A percentile compares a stretch with the other conserved stretches of the same genome.
These are phyloP conservation scores for Fusarium lyarnte DNA, from an alignment of 2,329 filamentous ascomycete species.

Conservation along the genomic window DNA sequence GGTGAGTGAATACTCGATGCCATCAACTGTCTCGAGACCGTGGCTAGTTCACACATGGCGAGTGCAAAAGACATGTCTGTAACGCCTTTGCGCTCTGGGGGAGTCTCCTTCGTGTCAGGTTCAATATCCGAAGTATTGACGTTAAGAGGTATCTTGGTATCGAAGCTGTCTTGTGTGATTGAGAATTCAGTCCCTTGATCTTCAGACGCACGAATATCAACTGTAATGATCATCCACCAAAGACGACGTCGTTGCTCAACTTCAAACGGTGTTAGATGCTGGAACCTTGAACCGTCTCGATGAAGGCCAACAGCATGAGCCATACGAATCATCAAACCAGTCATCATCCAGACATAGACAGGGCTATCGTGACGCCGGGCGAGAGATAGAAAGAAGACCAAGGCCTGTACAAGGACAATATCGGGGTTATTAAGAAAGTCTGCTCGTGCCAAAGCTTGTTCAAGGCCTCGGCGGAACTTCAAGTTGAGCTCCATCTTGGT, in stretches of 20 bases:
- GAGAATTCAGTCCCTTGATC: slow-evolving; percentile 65
- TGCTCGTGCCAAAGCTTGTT: slow-evolving; percentile 69
- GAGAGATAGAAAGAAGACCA: slow-evolving; percentile 66
- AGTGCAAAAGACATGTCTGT: slow-evolving; percentile 62
- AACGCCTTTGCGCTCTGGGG: slow-evolving; percentile 58
- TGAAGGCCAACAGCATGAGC: slow-evolving; percentile 65
- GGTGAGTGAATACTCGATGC: slow-evolving; percentile 43
- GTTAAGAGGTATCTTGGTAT: slow-evolving; percentile 65
- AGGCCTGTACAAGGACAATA: slow-evolving; percentile 68
- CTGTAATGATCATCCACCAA: slow-evolving; percentile 69
- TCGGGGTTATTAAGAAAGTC: slow-evolving; percentile 70
- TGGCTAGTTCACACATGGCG: slow-evolving; percentile 50
- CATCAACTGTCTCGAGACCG: slow-evolving; percentile 52
- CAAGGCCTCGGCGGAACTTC: slow-evolving; percentile 63
- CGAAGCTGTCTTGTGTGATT: slow-evolving; percentile 57
- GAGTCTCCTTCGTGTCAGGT: slow-evolving; percentile 58
- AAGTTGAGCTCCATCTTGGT: slow-evolving; percentile 56
- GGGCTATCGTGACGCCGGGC: slow-evolving; percentile 62
- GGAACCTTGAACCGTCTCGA: slow-evolving; percentile 64
- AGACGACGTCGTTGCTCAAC: slow-evolving; percentile 69
- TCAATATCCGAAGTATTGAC: slow-evolving; percentile 64
- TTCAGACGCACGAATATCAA: slow-evolving; percentile 69
- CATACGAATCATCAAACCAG: slow-evolving; percentile 68
- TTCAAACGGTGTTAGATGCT: slow-evolving; percentile 66
- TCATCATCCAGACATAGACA: slow-evolving; percentile 70